Evolutionary conservation across 768 basidiomycete species (phyloP), one percentile per base, ranked within the genome.

Genomic region (Russula olivacea): DNA sequence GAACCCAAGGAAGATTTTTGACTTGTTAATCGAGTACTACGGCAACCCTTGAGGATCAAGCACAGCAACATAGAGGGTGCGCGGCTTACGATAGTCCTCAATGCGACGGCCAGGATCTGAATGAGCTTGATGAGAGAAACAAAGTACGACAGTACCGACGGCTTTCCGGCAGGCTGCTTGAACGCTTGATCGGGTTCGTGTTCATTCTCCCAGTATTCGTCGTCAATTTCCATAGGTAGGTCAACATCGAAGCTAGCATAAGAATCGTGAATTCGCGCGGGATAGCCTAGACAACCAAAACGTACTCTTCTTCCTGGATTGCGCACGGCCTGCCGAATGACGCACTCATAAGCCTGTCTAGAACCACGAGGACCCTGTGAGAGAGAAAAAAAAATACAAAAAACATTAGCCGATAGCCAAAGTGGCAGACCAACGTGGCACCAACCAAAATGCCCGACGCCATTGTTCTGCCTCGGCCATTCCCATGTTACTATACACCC

Each of bases 271-370:
- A 38, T 32, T 23, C 32, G 15, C 19, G n/a, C n/a, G 11, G 47
- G 34, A 51, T 12, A 10, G 14, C 25, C 15, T 40, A 12, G 45
- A 45, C 63, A 25, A 28, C 17, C 19, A 56, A 5, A 49, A 77
- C 84, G 67, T 70, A 85, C 84, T 89, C 89, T 71, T 88, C 88
- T 66, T 91, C 89, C 59, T 87, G 85, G 4, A 91, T 76, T 3
- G 83, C 82, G 69, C 85, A 82, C 2, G 87, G 85, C n/a, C 90
- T 78, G 1, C 91, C 91, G 30, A 86, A 77, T 11, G 76, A 74
- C 0, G 79, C 73, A 51, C 82, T 81, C 25, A 77, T 66, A 25
- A 74, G 62, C 56, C 83, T 71, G 68, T 86, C 84, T 47, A 83
- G 71, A 23, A 69, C 56, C 51, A 83, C 71, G 10, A 84, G 74